phyloP scores from a whole-genome alignment of 345 rosid genomes.

The Eucalyptus camaldulensis region DNA sequence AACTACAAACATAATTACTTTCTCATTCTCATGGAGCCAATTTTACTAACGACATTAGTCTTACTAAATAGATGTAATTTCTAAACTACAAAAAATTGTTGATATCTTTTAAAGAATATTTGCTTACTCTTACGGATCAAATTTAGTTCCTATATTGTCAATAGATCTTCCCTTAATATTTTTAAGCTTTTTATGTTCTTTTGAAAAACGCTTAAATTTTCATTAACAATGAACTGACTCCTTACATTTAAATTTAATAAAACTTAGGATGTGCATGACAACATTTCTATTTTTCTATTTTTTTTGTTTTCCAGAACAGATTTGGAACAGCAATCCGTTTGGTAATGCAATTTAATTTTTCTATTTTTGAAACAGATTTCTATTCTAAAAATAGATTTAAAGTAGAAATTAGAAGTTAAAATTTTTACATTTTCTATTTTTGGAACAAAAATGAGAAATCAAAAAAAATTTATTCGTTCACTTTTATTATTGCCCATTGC shows the following conservation, averaged over 20 bases:
- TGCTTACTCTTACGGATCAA: background rate
- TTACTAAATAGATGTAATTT: background rate
- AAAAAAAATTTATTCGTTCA: too few relatives aligned
- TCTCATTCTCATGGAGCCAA: background rate
- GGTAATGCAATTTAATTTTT: fast-evolving
- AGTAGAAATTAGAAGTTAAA: fast-evolving
- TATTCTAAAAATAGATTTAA: too few relatives aligned
- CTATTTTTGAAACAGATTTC: fast-evolving
- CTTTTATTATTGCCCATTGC: fast-evolving
- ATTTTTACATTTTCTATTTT: too few relatives aligned
- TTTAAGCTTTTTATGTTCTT: too few relatives aligned
- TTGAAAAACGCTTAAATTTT: too few relatives aligned
- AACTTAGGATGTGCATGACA: fast-evolving
- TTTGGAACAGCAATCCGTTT: fast-evolving
- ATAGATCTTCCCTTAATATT: background rate
- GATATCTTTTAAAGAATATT: background rate
- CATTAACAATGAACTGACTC: too few relatives aligned
- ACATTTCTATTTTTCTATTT: fast-evolving
- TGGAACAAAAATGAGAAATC: too few relatives aligned
- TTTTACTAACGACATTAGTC: fast-evolving
- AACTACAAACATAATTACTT: background rate
- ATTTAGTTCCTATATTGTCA: too few relatives aligned
- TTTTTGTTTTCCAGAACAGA: fast-evolving
- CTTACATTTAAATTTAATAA: too few relatives aligned
- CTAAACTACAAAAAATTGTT: background rate